Evolutionary conservation across 768 basidiomycete species (phyloP).

Genomic region (Mycena vulgaris): DNA sequence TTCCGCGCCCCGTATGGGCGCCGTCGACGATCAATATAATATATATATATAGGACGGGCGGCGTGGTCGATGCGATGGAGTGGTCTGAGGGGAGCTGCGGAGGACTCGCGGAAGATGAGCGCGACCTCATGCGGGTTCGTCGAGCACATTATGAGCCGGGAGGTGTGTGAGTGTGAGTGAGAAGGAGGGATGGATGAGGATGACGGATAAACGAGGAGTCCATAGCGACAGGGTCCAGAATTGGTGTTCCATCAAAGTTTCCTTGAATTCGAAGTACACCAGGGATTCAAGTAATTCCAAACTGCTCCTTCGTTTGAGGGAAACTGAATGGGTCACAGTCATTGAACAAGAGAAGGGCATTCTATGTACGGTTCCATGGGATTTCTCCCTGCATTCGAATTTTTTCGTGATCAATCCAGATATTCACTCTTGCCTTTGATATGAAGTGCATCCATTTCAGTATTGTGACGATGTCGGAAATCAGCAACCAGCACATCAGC

Average conservation of each 20-base stretch:
- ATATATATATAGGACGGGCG: no score
- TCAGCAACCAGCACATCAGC: conserved; percentile 39
- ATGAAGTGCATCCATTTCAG: conserved; percentile 27
- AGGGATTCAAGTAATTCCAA: conserved; percentile 38
- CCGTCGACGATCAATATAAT: no score
- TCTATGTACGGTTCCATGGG: conserved; percentile 9
- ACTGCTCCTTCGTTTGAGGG: conserved; percentile 21
- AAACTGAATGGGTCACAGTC: conserved; percentile 6
- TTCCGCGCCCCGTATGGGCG: no score
- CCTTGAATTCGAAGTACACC: conserved; percentile 1
- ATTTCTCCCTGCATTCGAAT: conserved; percentile 3
- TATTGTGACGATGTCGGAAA: conserved; percentile 37
- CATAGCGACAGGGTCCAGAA: not conserved
- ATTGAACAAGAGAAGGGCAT: conserved; percentile 2
- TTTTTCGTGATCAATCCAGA: conserved; percentile 34
- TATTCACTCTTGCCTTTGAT: conserved; percentile 21
- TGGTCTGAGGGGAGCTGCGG: no score
- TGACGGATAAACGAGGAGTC: no score
- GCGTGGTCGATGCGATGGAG: no score
- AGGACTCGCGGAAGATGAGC: no score
- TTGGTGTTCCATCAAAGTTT: not conserved
- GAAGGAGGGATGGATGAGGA: no score
- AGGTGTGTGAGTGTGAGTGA: no score
- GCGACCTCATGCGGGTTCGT: no score
- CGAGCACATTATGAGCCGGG: no score